Evolutionary conservation across 2,329 filamentous ascomycete genomes (phyloP).

Genomic region (Monilinia fructigena): DNA sequence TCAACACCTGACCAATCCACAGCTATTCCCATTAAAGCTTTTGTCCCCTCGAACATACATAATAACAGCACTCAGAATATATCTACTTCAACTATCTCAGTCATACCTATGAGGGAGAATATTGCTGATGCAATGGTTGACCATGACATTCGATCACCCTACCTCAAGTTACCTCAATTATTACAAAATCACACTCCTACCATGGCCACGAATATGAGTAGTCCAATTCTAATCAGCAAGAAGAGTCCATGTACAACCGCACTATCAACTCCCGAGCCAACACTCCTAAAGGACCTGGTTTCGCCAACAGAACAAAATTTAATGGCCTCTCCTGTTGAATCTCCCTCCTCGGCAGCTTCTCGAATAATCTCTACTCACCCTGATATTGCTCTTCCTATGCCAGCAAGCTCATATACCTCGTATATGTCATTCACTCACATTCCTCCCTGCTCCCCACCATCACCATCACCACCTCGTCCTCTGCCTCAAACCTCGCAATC

Average conservation of each 20-base stretch:
- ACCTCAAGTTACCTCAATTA: not conserved
- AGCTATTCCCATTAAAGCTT: not conserved
- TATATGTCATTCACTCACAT: not conserved
- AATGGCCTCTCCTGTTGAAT: not conserved
- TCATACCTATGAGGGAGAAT: not conserved
- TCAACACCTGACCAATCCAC: not conserved
- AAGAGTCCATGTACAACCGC: not conserved
- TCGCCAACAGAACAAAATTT: not conserved
- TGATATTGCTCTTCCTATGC: no score
- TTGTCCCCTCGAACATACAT: fast-evolving
- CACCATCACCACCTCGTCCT: not conserved
- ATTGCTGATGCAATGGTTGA: not conserved
- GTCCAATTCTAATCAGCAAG: not conserved
- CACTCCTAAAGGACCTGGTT: not conserved
- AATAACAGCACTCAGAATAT: no score
- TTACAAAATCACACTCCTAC: not conserved
- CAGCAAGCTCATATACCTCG: not conserved
- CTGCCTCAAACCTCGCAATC: not conserved
- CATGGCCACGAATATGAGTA: not conserved
- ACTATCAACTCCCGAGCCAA: not conserved
- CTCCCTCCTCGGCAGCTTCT: not conserved
- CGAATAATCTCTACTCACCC: not conserved
- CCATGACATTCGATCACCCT: no score
- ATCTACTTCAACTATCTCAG: not conserved
- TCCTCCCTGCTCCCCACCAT: no score